These are phyloP conservation scores for Talaromyces stipitatus DNA, from an alignment of 495 filamentous ascomycete species.

Conservation along the genomic window DNA sequence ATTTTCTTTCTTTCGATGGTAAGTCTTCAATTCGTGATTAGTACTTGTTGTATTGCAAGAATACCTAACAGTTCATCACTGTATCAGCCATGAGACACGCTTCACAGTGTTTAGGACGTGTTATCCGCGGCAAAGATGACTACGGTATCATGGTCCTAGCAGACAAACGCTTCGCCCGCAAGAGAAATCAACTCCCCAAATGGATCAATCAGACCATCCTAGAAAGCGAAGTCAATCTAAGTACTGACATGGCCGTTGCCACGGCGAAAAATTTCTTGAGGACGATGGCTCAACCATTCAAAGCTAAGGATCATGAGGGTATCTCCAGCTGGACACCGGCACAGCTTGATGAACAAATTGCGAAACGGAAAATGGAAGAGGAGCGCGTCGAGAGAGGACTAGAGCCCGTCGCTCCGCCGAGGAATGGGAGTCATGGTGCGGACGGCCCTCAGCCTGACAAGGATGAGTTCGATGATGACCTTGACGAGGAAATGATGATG, in stretches of 20 bases:
- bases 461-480: conserved; percentile 54
- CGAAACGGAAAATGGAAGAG: conserved; percentile 64
- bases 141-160: conserved; percentile 99
- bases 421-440: conserved; percentile 10
- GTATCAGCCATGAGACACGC: conserved; percentile 82
- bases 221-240: conserved; percentile 78
- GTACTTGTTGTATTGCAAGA: not conserved
- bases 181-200: conserved; percentile 83
- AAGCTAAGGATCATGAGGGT: conserved; percentile 74
- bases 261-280: conserved; percentile 82
- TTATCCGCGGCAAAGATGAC: conserved; percentile 93
- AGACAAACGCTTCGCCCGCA: conserved; percentile 84
- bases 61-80: not conserved
- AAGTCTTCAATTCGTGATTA: not conserved
- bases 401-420: conserved; percentile 16
- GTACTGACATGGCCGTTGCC: conserved; percentile 91
- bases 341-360: conserved; percentile 61
- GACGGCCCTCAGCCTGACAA: conserved; percentile 15
- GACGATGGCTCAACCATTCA: conserved; percentile 86
- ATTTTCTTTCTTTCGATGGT: conserved; percentile 91
- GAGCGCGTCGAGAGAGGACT: conserved; percentile 42
- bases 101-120: conserved; percentile 92
- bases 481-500: conserved; percentile 54
- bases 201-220: conserved; percentile 91
- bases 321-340: conserved; percentile 82